Evolutionary conservation across 2,329 filamentous ascomycete species (phyloP).

Genomic region (Trichoderma simmonsii): DNA sequence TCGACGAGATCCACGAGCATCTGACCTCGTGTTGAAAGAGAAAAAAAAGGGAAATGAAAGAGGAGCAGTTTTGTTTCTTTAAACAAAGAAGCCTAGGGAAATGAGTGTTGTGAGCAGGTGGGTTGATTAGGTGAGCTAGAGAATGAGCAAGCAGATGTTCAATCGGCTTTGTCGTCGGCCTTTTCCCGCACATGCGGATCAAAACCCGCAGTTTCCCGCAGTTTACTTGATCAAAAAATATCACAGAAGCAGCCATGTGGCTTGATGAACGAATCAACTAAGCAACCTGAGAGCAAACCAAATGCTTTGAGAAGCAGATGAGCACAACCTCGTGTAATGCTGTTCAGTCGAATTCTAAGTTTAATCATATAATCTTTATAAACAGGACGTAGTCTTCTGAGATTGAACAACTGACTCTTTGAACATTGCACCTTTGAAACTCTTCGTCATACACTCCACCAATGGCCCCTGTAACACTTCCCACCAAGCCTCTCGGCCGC

Average conservation of each 20-base stretch:
- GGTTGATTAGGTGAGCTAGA: conserved; percentile 7
- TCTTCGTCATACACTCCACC: neutral
- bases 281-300: neutral
- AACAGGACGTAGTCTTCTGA: neutral
- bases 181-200: neutral
- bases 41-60: neutral
- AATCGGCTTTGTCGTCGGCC: neutral
- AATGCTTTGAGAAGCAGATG: neutral
- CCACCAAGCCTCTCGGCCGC: conserved; percentile 41
- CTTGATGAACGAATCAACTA: neutral
- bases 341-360: neutral
- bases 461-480: neutral
- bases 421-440: neutral
- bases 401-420: neutral
- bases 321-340: neutral
- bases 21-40: neutral
- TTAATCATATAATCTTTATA: neutral
- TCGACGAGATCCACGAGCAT: neutral
- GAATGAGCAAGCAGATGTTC: neutral
- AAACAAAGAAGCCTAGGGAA: neutral
- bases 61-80: neutral
- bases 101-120: neutral
- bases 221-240: neutral
- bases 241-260: neutral
- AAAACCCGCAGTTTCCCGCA: too few relatives aligned